phyloP scores from a whole-genome alignment of 2,329 filamentous ascomycete genomes.

The Aspergillus sp. region DNA sequence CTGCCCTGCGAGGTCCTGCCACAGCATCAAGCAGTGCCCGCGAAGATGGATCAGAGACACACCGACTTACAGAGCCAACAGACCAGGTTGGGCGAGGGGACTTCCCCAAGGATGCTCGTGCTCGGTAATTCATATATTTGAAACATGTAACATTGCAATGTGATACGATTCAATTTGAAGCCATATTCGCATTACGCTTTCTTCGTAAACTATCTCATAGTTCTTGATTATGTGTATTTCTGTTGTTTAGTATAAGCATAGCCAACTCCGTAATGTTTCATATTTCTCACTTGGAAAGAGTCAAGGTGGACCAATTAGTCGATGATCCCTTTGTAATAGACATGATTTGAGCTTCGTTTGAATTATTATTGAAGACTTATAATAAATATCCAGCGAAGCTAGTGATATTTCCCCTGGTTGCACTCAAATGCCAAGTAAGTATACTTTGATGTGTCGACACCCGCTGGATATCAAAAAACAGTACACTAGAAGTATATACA shows the following conservation, averaged over 20 bases:
- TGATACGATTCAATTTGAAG: neutral
- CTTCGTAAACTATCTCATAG: neutral
- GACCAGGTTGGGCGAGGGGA: conserved; percentile 56
- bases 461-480: neutral
- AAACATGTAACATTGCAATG: conserved; percentile 5
- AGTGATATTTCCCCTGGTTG: neutral
- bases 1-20: conserved; percentile 60
- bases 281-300: too few relatives aligned
- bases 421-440: neutral
- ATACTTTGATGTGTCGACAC: neutral
- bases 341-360: neutral
- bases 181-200: neutral
- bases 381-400: neutral
- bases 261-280: too few relatives aligned
- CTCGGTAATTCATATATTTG: conserved; percentile 37
- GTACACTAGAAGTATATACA: neutral
- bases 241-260: neutral
- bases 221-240: neutral
- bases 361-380: neutral
- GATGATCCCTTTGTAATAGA: neutral
- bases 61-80: conserved; percentile 52
- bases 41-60: conserved; percentile 50
- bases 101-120: conserved; percentile 61
- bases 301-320: too few relatives aligned
- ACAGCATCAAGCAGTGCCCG: conserved; percentile 57